Conservation (phyloP, 345 rosid species). For the Populus pruinosa region DNA sequence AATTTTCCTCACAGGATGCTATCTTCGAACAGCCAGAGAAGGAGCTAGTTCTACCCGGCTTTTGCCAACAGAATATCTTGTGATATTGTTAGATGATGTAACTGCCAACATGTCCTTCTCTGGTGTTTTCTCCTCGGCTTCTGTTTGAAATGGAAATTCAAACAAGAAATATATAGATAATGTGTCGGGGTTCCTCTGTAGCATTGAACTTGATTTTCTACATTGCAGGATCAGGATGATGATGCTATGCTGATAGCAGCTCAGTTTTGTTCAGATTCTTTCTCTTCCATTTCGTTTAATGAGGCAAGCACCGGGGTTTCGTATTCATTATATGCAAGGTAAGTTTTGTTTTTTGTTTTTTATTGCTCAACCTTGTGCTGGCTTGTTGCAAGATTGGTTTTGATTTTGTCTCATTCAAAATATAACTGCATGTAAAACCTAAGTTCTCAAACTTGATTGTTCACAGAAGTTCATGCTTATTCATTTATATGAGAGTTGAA, state of each 20-base stretch:
- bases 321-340: constrained; percentile 88
- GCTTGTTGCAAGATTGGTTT: not conserved
- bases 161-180: not conserved
- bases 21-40: constrained; percentile 86
- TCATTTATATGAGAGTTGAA: not conserved
- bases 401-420: not conserved
- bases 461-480: not conserved
- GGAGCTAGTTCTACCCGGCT: constrained; percentile 79
- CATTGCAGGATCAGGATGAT: constrained; percentile 73
- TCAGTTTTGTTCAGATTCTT: constrained; percentile 79
- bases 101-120: constrained; percentile 3
- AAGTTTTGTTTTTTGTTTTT: constrained; percentile 2
- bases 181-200: not conserved
- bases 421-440: not conserved
- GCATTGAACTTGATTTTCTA: not conserved
- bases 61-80: constrained; percentile 92
- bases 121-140: constrained; percentile 3
- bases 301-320: constrained; percentile 53
- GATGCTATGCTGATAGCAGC: constrained; percentile 80
- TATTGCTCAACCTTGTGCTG: not conserved
- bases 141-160: not conserved
- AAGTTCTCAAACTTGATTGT: no score
- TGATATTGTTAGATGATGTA: constrained; percentile 86
- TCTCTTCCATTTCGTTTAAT: constrained; percentile 70
- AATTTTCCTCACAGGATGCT: constrained; percentile 81